Evolutionary conservation across 2,329 filamentous ascomycete genomes (phyloP).

Genomic region (Aspergillus novoparasiticus): DNA sequence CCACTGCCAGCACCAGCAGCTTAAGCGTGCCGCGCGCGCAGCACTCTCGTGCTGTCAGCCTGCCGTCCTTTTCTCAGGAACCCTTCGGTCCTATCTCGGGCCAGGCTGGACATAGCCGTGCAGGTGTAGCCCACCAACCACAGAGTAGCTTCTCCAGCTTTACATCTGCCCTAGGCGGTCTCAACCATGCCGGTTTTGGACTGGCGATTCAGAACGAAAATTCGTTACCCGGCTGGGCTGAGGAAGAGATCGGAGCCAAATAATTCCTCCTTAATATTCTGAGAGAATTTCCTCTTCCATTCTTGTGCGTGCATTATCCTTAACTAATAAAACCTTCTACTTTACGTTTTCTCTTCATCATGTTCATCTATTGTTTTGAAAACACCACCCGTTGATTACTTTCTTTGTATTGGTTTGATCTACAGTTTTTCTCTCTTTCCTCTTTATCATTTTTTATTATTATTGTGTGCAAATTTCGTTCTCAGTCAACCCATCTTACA

Average conservation of each 20-base stretch:
- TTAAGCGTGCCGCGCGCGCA: conserved; percentile 58
- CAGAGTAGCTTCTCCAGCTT: conserved; percentile 61
- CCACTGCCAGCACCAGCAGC: conserved; percentile 62
- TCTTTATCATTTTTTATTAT: conserved; percentile 13
- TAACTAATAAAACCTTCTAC: conserved; percentile 24
- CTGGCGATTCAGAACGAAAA: conserved; percentile 62
- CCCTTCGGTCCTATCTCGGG: conserved; percentile 51
- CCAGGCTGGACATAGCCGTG: conserved; percentile 38
- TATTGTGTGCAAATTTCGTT: conserved; percentile 29
- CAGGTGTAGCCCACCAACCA: conserved; percentile 43
- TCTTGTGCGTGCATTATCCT: conserved; percentile 23
- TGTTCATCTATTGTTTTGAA: conserved; percentile 18
- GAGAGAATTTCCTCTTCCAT: conserved; percentile 17
- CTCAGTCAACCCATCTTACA: conserved; percentile 26
- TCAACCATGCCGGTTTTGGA: conserved; percentile 60
- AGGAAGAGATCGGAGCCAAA: conserved; percentile 64
- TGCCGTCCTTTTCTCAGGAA: conserved; percentile 72
- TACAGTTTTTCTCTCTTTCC: conserved; percentile 15
- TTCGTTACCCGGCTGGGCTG: conserved; percentile 63
- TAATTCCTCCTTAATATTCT: conserved; percentile 29
- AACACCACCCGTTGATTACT: background rate
- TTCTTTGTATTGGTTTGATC: conserved; percentile 30
- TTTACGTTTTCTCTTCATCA: conserved; percentile 18
- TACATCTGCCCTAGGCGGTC: conserved; percentile 60
- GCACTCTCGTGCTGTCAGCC: conserved; percentile 81